Evolutionary conservation across 768 basidiomycete species (phyloP).

Genomic region (Termitomyces sp.): DNA sequence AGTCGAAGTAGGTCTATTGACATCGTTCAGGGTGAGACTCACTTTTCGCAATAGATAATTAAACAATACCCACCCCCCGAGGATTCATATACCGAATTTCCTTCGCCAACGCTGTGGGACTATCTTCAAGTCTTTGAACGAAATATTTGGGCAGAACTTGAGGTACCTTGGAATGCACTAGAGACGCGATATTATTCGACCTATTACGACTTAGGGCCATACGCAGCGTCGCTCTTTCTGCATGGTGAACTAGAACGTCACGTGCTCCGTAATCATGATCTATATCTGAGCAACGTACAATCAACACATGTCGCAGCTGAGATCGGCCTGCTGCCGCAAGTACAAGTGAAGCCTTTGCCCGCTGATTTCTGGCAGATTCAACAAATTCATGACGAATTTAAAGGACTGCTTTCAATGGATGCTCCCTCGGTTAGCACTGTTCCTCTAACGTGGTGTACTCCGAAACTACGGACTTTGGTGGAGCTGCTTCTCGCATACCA

Average conservation of each 20-base stretch:
- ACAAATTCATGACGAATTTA: conserved; percentile 40
- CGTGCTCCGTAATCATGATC: conserved; percentile 31
- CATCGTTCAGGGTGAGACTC: background rate
- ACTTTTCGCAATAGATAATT: conserved; percentile 39
- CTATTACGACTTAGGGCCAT: conserved; percentile 61
- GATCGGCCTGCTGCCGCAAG: conserved; percentile 8
- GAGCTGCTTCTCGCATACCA: conserved; percentile 53
- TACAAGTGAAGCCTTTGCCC: conserved; percentile 23
- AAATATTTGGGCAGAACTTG: conserved; percentile 45
- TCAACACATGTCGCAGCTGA: conserved; percentile 14
- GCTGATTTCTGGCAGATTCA: conserved; percentile 28
- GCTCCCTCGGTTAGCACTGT: conserved; percentile 18
- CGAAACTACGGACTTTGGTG: conserved; percentile 62
- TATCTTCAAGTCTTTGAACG: conserved; percentile 30
- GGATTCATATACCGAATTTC: conserved; percentile 45
- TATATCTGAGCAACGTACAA: conserved; percentile 13
- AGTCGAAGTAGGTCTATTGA: conserved; percentile 43
- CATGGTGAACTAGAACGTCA: conserved; percentile 54
- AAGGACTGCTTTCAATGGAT: conserved; percentile 39
- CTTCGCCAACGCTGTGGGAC: conserved; percentile 37
- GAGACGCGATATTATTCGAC: conserved; percentile 59
- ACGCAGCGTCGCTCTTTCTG: conserved; percentile 69
- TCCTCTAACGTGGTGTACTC: conserved; percentile 61
- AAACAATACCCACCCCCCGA: conserved; percentile 48
- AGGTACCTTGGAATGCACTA: conserved; percentile 56